Evolutionary conservation across 2,329 filamentous ascomycete genomes (phyloP), one percentile per base, ranked within the genome.

Genomic region (Pseudopyrenochaeta lycopersici): DNA sequence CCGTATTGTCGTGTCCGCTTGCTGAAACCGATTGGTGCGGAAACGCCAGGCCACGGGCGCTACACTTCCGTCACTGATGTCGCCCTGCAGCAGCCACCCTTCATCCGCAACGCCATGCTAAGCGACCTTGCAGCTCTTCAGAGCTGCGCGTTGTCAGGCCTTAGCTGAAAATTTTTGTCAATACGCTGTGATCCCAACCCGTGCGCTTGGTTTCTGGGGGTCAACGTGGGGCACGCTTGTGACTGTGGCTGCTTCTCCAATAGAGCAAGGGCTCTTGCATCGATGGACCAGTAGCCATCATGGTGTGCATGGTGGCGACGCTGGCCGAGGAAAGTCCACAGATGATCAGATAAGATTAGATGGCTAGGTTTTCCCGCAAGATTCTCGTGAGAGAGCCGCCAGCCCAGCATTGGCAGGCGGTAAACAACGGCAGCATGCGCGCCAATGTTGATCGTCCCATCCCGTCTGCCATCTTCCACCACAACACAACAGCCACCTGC

Each of bases 331-430:
- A 49, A 43, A 38, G 4, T 38, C 38, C 47, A 27, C 23, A 15
- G 56, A 54, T 50, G 33, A 59, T 59, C 53, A 48, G 56, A 59
- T 59, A 53, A 59, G 56, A 59, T 59, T 59, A 56, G 46, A 53
- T 56, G 52, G 41, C 46, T 40, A 29, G 17, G 43, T 4, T 54
- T 33, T 45, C 38, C 32, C 17, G 39, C 23, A 33, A 29, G 31
- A 38, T 40, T 57, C 49, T 50, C 31, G 49, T 47, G 54, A 46
- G 32, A 27, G 14, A 29, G 36, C 12, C 31, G 27, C 30, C 38
- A 17, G 21, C 18, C 21, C 21, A 4, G 11, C n/a, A 1, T 3
- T 6, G 39, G 23, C 18, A 27, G 39, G 39, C 39, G 39, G 39
- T 41, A 14, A 4, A 41, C 2, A 9, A 4, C 7, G 57, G 57